Conservation (phyloP, 2,329 filamentous ascomycete species). For the Hypoxylon sp. region DNA sequence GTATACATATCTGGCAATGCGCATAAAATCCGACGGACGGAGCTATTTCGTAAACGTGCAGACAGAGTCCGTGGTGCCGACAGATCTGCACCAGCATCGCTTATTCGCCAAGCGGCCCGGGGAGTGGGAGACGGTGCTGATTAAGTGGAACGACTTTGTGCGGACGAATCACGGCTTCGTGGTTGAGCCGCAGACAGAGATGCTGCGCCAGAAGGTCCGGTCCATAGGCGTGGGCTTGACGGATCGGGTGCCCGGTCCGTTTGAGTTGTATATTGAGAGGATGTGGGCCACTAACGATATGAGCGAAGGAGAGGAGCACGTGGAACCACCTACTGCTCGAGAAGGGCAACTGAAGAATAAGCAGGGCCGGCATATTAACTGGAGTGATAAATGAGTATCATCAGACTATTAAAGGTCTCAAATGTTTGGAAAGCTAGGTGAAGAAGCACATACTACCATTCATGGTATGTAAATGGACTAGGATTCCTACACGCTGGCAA, state of each 20-base stretch:
- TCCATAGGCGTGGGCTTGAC: constrained; percentile 91
- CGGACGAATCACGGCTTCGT: constrained; percentile 93
- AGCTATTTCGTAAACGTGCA: constrained; percentile 97
- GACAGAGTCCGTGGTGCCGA: constrained; percentile 92
- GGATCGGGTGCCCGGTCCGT: constrained; percentile 89
- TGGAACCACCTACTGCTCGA: constrained; percentile 41
- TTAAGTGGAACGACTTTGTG: constrained; percentile 94
- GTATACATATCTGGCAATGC: constrained; percentile 88
- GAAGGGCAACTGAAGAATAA: constrained; percentile 60
- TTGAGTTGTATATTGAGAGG: constrained; percentile 86
- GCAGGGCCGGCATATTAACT: constrained; percentile 61
- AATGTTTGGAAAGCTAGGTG: neutral
- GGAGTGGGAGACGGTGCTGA: constrained; percentile 94
- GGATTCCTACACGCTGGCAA: neutral
- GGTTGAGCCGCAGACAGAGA: constrained; percentile 91
- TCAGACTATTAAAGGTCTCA: neutral
- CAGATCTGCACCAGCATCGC: constrained; percentile 96
- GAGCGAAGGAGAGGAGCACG: constrained; percentile 55
- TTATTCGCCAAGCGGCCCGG: constrained; percentile 84
- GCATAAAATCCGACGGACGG: constrained; percentile 90
- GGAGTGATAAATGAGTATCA: constrained; percentile 54
- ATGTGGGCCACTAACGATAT: constrained; percentile 90
- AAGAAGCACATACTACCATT: neutral
- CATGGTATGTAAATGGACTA: neutral
- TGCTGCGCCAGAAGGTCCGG: constrained; percentile 87